Evolutionary conservation across 2,329 filamentous ascomycete species (phyloP).

Genomic region (Penicillium olsonii): DNA sequence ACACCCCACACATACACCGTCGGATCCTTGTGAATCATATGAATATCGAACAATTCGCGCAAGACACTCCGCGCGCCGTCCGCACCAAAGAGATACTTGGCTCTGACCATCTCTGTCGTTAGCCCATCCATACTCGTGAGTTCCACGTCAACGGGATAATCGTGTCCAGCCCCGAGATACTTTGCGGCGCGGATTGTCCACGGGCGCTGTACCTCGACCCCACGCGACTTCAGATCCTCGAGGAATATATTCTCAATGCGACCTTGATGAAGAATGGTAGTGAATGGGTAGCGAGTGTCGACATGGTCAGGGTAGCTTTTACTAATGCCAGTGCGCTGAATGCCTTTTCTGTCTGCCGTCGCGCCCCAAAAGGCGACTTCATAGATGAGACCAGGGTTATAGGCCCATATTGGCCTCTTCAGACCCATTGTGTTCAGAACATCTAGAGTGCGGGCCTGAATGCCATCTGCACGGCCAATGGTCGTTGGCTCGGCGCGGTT

Average conservation of each 20-base stretch:
- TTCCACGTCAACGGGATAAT: neutral
- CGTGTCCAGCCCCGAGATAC: neutral
- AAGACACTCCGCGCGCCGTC: neutral
- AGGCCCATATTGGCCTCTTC: constrained; percentile 3
- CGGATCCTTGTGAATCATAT: neutral
- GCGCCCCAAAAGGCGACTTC: constrained; percentile 8
- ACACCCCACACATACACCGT: too few species aligned
- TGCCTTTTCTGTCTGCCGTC: neutral
- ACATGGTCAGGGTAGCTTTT: constrained; percentile 2
- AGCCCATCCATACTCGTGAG: neutral
- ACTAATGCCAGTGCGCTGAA: neutral
- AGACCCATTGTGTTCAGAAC: neutral
- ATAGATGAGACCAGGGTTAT: constrained; percentile 1
- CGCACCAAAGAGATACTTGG: neutral
- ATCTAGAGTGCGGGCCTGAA: constrained; percentile 1
- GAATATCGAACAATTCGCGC: neutral
- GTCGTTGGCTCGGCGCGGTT: constrained; percentile 3
- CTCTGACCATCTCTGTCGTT: too few species aligned
- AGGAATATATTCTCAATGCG: neutral
- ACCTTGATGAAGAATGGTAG: neutral
- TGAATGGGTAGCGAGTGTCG: constrained; percentile 3
- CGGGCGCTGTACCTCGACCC: neutral
- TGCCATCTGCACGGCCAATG: constrained; percentile 3
- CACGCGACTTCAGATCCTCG: neutral
- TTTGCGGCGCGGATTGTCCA: neutral